Evolutionary conservation across 768 basidiomycete genomes (phyloP), one percentile per base, ranked within the genome.

Genomic region (Lactifluus hygrophoroides): DNA sequence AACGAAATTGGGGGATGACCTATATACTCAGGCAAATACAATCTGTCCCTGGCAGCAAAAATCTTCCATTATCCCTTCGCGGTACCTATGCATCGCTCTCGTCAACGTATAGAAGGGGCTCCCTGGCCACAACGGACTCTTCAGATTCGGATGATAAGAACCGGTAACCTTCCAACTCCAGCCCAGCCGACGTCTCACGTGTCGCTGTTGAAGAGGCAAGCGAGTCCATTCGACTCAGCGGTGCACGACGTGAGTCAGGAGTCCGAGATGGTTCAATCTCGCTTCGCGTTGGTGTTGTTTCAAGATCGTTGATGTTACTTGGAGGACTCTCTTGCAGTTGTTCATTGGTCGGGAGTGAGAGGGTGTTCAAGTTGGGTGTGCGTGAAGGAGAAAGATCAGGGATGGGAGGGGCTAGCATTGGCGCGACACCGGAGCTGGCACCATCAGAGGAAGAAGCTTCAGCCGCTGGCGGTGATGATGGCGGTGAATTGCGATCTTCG

Each of bases 131-230:
- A 23, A 64, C 27, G 2, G 62, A 64, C 27, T 64, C 62, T 19
- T 63, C 62, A 28, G 62, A 63, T 53, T 63, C 62, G 7, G 62
- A 64, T n/a, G 51, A 23, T 46, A 64, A 25, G 17, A 62, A 57
- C 14, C 62, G 50, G 34, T 64, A 62, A 1, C 56, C 60, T 37
- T 63, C 53, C 45, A 47, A 32, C 11, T 28, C 43, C 40, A 19
- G 17, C 17, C 28, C 59, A 4, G 17, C 30, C 14, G n/a, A 42
- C 11, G 42, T 19, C 14, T 56, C 62, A 27, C 25, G 44, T 13
- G 62, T 47, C n/a, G 54, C 38, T 27, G 58, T 16, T 21, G 62
- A 62, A 13, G 61, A 62, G 5, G 61, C 48, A 17, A 50, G 25
- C 16, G 61, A 62, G 42, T 60, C 52, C 58, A 54, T 60, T 40